Evolutionary conservation across 208 protist species (phyloP).

Genomic region (Trypanosoma avium): DNA sequence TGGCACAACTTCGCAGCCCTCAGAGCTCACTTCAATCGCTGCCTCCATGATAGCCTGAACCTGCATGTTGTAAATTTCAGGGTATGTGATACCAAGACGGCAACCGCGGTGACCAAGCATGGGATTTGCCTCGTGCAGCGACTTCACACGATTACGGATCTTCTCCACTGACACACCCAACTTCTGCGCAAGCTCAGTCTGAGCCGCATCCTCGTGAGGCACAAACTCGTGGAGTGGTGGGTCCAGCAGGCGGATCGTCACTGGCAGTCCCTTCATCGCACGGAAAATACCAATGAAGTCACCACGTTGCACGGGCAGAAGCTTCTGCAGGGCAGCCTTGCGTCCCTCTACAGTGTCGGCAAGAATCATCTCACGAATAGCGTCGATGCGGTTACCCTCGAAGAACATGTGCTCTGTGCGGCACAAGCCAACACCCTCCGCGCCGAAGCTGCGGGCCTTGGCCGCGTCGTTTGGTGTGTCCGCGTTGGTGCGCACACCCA

Average conservation of each 20-base stretch:
- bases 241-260: constrained; percentile 94
- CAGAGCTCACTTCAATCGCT: constrained; percentile 64
- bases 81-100: constrained; percentile 92
- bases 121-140: constrained; percentile 93
- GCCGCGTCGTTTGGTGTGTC: constrained; percentile 84
- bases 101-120: constrained; percentile 95
- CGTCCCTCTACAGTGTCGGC: constrained; percentile 71
- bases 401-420: constrained; percentile 98
- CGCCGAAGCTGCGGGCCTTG: constrained; percentile 84
- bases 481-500: constrained; percentile 92
- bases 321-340: constrained; percentile 77
- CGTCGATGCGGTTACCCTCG: constrained; percentile 74
- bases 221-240: constrained; percentile 97
- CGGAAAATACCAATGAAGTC: constrained; percentile 94
- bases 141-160: constrained; percentile 72
- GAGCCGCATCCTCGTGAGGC: constrained; percentile 66
- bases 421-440: constrained; percentile 94
- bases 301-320: constrained; percentile 85
- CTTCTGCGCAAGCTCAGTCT: constrained; percentile 74
- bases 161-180: constrained; percentile 58
- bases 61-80: constrained; percentile 96
- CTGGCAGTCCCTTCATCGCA: constrained; percentile 85
- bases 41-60: constrained; percentile 93
- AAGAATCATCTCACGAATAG: constrained; percentile 94
- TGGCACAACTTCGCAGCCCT: constrained; percentile 48